Evolutionary conservation across 192 early-diverging fungal genomes (phyloP).

Genomic region (Allomyces arbusculus): DNA sequence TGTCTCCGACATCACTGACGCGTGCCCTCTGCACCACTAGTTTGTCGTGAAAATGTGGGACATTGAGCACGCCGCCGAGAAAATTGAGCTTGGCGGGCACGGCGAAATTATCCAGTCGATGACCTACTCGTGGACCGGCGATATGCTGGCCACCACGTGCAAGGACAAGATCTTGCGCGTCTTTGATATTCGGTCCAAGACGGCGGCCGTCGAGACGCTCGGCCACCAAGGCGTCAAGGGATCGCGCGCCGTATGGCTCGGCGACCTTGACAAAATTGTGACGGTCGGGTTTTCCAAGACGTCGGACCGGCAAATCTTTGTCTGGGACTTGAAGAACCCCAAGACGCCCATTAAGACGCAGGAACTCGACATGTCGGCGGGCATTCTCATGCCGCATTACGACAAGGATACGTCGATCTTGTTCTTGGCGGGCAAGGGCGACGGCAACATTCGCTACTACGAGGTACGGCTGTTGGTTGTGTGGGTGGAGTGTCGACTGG

Average conservation of each 20-base stretch:
- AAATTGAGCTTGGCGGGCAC: constrained; percentile 61
- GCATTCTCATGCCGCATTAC: constrained; percentile 92
- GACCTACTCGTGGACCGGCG: constrained; percentile 72
- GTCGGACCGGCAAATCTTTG: constrained; percentile 80
- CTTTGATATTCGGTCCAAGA: constrained; percentile 75
- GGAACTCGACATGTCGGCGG: constrained; percentile 78
- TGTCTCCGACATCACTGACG: too few relatives aligned
- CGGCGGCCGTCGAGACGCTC: constrained; percentile 36
- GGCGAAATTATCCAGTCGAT: constrained; percentile 81
- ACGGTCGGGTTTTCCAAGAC: constrained; percentile 89
- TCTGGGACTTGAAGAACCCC: constrained; percentile 63
- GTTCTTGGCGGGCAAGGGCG: constrained; percentile 77
- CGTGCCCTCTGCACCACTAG: not conserved
- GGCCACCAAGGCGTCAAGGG: constrained; percentile 97
- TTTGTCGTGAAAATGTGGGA: constrained; percentile 86
- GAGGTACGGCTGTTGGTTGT: constrained; percentile 20
- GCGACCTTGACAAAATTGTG: constrained; percentile 49
- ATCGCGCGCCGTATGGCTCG: constrained; percentile 77
- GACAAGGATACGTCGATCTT: constrained; percentile 78
- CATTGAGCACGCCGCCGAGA: constrained; percentile 58
- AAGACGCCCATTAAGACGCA: constrained; percentile 46
- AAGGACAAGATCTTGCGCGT: constrained; percentile 92
- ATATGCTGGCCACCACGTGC: constrained; percentile 67
- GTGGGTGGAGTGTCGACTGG: too few relatives aligned
- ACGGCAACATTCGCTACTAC: constrained; percentile 58